Base-by-base conservation (phyloP, 208 protist species). In the Herpetomonas tarakana region DNA sequence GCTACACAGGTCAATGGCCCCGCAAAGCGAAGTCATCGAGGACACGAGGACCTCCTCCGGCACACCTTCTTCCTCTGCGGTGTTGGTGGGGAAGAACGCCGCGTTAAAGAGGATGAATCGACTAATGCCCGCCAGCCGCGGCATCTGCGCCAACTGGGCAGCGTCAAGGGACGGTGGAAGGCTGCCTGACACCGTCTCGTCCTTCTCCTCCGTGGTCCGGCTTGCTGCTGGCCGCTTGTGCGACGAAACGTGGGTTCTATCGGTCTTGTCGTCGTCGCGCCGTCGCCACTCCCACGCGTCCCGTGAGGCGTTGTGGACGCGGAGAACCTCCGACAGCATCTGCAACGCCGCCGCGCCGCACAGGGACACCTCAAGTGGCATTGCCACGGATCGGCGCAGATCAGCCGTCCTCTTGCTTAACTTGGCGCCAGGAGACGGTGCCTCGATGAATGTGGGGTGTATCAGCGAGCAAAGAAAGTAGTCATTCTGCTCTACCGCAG, bases 391-490 rank as follows among this genome's bases (percentile, higher is more conserved):
- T 9, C 63, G 62, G 3, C 77, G 76, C 3, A 74, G 58, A 26
- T 58, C 52, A 29, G 54, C 55, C 16, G 26, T 18, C 28, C 28
- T 52, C 38, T 49, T 47, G 16, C 39, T 22, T 45, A 25, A 25
- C 31, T 50, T 14, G 21, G 24, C n/a, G n/a, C 22, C 59, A 25
- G 58, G 25, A 14, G 65, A 57, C 7, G 39, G 2, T 1, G 52
- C 22, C 4, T 50, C 59, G 3, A 87, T 65, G 55, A 81, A 92
- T 35, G 76, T 86, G 4, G 88, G 88, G 45, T 94, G 88, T 19
- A 94, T 73, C 18, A 94, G 65, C 0, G 84, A 66, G 62, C 82
- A 86, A 24, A 87, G 59, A 70, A 92, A 90, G 39, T 74, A 72
- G 54, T 94, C 88, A 12, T 52, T 76, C 38, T 52, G 24, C 0